Evolutionary conservation across 768 basidiomycete genomes (phyloP), one percentile per base, ranked within the genome.

Genomic region (Tylopilus sp.): DNA sequence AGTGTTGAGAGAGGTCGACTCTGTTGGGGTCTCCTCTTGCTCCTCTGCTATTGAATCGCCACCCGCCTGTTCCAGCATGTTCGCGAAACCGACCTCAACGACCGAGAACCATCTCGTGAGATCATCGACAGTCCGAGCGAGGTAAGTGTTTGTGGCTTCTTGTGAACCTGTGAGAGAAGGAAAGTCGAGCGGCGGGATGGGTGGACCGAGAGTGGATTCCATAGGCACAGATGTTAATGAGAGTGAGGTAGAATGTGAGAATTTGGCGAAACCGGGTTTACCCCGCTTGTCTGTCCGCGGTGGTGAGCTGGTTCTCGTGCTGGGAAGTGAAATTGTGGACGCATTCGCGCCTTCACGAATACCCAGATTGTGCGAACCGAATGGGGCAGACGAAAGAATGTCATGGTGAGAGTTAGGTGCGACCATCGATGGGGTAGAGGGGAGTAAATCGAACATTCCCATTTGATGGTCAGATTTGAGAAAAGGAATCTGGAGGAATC

Each of bases 71-170:
- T 85, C 85, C 38, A 95, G 69, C 57, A 94, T 75, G 22, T 74
- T 78, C 28, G 75, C 77, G 42, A 98, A 71, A 0, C 92, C 93
- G 11, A 66, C 70, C 61, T 92, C 88, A 1, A 95, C 79, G 0
- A 83, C 75, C 5, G 78, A 77, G 50, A 98, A 68, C 91, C 90
- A 95, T 55, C 79, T 75, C 3, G 79, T 76, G 31, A 98, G 78
- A 61, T 88, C 83, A 40, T 86, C 85, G 10, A 95, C 80, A 3
- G 85, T 87, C 40, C 75, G 70, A 40, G 82, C 83, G 43, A 98
- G 77, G 63, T 91, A 87, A 1, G 72, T 66, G 57, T 88, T 85
- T 1, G 85, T 82, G 30, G 74, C 76, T 10, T 82, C 83, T 23
- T 73, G 71, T 6, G 76, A 77, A 18, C 79, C 74, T 53, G 85